phyloP scores from a whole-genome alignment of 129 eudicot genomes.

The Centrapalus pauciflorus region DNA sequence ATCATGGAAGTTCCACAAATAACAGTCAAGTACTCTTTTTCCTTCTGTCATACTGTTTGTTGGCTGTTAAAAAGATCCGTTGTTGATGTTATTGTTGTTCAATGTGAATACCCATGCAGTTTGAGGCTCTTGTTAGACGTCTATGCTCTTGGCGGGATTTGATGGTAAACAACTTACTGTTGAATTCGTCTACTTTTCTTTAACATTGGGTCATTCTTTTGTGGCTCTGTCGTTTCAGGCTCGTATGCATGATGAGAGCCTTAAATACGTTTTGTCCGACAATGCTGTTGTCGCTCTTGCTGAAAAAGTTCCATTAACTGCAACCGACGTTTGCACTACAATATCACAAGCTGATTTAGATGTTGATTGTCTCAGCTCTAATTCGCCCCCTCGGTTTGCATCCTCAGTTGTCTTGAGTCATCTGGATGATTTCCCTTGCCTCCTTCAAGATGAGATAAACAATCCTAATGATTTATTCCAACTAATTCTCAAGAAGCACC shows the following conservation, averaged over 20 bases:
- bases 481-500: conserved; percentile 41
- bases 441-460: conserved; percentile 38
- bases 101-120: conserved; percentile 32
- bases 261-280: conserved; percentile 84
- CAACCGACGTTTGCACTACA: conserved; percentile 41
- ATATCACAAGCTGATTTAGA: conserved; percentile 58
- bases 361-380: conserved; percentile 30
- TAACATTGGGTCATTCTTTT: neutral
- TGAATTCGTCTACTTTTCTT: neutral
- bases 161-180: conserved; percentile 57
- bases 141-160: conserved; percentile 92
- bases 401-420: conserved; percentile 68
- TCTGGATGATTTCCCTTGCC: conserved; percentile 44
- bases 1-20: conserved; percentile 41
- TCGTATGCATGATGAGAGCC: conserved; percentile 95
- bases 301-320: conserved; percentile 41
- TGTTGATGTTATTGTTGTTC: conserved; percentile 8
- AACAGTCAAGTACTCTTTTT: conserved; percentile 33
- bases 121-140: conserved; percentile 68
- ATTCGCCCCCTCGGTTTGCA: conserved; percentile 38
- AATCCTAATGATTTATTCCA: conserved; percentile 43
- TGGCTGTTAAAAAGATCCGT: neutral
- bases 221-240: conserved; percentile 51
- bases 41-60: conserved; percentile 3
- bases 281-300: conserved; percentile 72